Evolutionary conservation across 2,329 filamentous ascomycete genomes (phyloP).

Genomic region (Mycogone perniciosa): DNA sequence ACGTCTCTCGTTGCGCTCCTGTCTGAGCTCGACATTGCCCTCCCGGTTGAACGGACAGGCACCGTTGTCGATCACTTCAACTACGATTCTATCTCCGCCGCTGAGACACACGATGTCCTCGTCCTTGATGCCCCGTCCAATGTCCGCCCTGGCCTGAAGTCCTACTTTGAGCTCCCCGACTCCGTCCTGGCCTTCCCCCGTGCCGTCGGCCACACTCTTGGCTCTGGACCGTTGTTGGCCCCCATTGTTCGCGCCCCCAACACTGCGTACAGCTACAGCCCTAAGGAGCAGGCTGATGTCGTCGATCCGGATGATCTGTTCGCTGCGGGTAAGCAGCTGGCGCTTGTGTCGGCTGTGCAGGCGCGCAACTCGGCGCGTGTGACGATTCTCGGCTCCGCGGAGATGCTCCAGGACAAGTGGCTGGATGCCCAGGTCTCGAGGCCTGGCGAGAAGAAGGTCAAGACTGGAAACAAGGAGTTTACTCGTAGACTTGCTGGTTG

Average conservation of each 20-base stretch:
- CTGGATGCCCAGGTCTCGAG: conserved; percentile 74
- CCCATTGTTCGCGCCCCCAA: conserved; percentile 76
- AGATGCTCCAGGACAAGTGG: conserved; percentile 85
- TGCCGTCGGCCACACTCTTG: conserved; percentile 74
- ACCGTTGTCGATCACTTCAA: conserved; percentile 94
- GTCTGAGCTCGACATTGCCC: conserved; percentile 78
- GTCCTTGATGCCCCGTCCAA: conserved; percentile 64
- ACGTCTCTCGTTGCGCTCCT: conserved; percentile 72
- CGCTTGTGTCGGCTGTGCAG: conserved; percentile 79
- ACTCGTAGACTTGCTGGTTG: conserved; percentile 81
- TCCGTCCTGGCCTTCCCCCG: conserved; percentile 72
- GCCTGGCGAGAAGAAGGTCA: conserved; percentile 43
- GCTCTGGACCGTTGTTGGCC: conserved; percentile 67
- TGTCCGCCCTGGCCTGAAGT: conserved; percentile 62
- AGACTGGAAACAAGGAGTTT: conserved; percentile 77
- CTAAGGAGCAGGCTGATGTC: conserved; percentile 69
- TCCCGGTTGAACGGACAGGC: conserved; percentile 79
- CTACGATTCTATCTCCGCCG: conserved; percentile 70
- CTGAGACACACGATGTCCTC: conserved; percentile 83
- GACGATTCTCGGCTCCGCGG: conserved; percentile 75
- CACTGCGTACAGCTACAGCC: conserved; percentile 90
- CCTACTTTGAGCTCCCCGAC: conserved; percentile 59
- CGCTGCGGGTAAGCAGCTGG: conserved; percentile 75
- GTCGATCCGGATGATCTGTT: conserved; percentile 71
- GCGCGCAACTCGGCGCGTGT: conserved; percentile 90